Evolutionary conservation across 352 stramenopile genomes (phyloP).

Genomic region (Phytopythium helicoides): DNA sequence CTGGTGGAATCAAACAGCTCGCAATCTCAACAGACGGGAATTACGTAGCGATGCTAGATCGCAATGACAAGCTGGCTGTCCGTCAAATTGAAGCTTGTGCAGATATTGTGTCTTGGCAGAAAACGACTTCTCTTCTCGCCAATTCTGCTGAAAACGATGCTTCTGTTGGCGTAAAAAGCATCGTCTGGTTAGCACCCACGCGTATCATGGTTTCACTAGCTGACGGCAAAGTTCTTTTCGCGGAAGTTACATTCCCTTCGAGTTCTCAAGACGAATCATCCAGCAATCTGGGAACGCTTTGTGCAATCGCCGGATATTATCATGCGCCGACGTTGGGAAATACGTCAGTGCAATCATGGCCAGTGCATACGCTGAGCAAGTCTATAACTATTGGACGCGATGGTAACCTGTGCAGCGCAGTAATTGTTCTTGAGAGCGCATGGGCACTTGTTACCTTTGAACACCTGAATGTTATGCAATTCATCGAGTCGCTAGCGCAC

Average conservation of each 20-base stretch:
- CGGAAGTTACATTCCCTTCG: no score
- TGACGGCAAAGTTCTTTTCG: no score
- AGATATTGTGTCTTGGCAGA: slow-evolving; percentile 55
- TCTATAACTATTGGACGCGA: neutral
- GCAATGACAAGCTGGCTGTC: slow-evolving; percentile 36
- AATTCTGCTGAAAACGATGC: neutral
- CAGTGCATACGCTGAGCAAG: neutral
- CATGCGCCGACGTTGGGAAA: neutral
- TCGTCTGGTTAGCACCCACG: neutral
- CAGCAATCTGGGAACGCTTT: no score
- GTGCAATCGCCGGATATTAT: neutral
- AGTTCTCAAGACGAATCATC: no score
- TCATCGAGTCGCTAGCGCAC: slow-evolving; percentile 40
- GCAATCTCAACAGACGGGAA: slow-evolving; percentile 43
- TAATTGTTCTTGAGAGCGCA: slow-evolving; percentile 4
- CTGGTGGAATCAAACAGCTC: slow-evolving; percentile 38
- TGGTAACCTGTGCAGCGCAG: neutral
- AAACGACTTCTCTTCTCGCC: slow-evolving; percentile 8
- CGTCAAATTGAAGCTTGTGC: slow-evolving; percentile 64
- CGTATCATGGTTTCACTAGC: no score
- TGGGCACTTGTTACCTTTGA: slow-evolving; percentile 20
- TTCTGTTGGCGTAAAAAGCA: neutral
- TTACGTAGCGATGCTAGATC: slow-evolving; percentile 57
- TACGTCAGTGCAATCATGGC: neutral
- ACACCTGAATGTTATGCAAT: slow-evolving; percentile 13